Conservation (phyloP, 2,329 filamentous ascomycete species). For the Chalara sp. region DNA sequence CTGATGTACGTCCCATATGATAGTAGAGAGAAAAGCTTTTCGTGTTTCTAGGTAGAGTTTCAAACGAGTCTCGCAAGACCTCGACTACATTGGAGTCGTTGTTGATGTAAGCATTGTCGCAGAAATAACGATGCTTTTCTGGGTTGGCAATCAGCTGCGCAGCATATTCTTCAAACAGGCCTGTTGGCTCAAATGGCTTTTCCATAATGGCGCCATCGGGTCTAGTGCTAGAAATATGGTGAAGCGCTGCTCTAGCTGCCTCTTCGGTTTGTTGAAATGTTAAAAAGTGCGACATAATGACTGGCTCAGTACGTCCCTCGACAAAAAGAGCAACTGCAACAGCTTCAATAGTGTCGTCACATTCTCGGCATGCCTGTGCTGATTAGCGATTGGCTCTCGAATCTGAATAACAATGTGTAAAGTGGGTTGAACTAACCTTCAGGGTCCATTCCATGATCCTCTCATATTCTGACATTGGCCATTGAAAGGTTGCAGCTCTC, state of each 20-base stretch:
- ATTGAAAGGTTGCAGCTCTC: constrained; percentile 34
- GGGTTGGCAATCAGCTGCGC: constrained; percentile 41
- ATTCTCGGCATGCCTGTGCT: no score
- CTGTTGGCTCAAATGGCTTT: constrained; percentile 34
- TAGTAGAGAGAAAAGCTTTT: constrained; percentile 44
- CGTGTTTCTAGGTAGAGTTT: constrained; percentile 33
- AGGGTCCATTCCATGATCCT: constrained; percentile 41
- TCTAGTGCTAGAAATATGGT: constrained; percentile 29
- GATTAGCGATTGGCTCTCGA: no score
- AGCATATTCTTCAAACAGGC: constrained; percentile 34
- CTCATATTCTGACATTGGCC: constrained; percentile 37
- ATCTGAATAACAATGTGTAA: no score
- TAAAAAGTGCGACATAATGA: constrained; percentile 32
- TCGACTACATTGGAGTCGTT: constrained; percentile 39
- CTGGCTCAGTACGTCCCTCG: constrained; percentile 22
- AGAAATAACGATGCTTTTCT: constrained; percentile 38
- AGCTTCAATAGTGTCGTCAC: constrained; percentile 33
- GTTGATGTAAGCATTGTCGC: constrained; percentile 43
- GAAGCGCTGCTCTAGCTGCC: constrained; percentile 30
- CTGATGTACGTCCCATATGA: constrained; percentile 41
- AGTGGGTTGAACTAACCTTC: constrained; percentile 22
- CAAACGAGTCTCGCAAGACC: constrained; percentile 40
- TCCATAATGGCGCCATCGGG: constrained; percentile 32
- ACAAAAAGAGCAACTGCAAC: constrained; percentile 30
- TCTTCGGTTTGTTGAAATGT: constrained; percentile 33